Evolutionary conservation across 805 yeast genomes (phyloP), one percentile per base, ranked within the genome.

Genomic region (Yueomyces sp.): DNA sequence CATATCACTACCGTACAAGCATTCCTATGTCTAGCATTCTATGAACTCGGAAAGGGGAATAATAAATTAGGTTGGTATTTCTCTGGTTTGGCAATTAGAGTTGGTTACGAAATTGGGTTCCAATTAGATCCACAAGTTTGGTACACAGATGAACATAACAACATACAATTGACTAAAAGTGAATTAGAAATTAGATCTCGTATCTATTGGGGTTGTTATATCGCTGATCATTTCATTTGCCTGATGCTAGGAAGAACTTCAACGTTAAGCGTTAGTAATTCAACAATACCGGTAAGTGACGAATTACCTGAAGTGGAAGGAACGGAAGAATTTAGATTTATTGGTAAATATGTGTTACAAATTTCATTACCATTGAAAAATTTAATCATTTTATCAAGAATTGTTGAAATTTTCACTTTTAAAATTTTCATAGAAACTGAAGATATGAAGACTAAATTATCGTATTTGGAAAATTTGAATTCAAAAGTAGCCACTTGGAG

Each of bases 61-160:
- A 75, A 73, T 50, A 70, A 77, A 28, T 65, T 73, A 40, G 79
- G 80, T 4, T 78, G 83, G 83, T 71, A 76, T 69, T 65, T 77
- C 34, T 66, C 74, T 3, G 85, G 84, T 3, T 66, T 70, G 42
- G 83, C 81, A 6, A 69, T 77, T 50, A 60, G 84, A 42, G 77
- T 78, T 66, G 85, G 85, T 1, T 74, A 70, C 49, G 80, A 77
- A 54, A 62, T 78, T 51, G 83, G 83, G 1, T 77, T 77, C 52
- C 81, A 78, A 52, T 59, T 77, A 44, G 70, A 74, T 47, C 82
- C 83, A 2, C 64, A 72, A 47, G 74, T 70, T n/a, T 77, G 81
- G 81, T 69, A 69, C 49, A 52, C 64, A 6, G 61, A 56, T 9
- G 57, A 57, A 26, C 57, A 62, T n/a, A 55, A 53, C 40, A 51